A percentile compares a stretch with the other conserved stretches of the same genome.
These are phyloP conservation scores for Phytophthora rubi DNA, from an alignment of 352 stramenopile species.

Conservation along the genomic window DNA sequence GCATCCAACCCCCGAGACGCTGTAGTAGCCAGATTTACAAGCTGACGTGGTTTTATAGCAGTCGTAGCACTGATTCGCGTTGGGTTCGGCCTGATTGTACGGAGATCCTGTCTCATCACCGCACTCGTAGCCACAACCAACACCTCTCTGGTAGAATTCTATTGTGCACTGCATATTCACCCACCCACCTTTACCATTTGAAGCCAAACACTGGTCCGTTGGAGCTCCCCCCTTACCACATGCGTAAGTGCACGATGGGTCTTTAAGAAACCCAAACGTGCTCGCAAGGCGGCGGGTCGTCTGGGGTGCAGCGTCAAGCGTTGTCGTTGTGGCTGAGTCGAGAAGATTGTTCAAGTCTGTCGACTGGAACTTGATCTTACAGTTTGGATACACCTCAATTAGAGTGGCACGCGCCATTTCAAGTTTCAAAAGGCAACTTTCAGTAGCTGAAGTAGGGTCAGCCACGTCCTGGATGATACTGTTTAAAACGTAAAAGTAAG, in stretches of 20 bases:
- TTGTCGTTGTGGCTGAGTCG: not conserved
- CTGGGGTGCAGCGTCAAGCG: too few species aligned
- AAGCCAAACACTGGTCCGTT: not conserved
- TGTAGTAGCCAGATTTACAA: not conserved
- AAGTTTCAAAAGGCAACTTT: not conserved
- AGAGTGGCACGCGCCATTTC: constrained; percentile 1
- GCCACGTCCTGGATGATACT: not conserved
- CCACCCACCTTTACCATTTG: not conserved
- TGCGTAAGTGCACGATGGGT: not conserved
- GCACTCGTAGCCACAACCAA: not conserved
- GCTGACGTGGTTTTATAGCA: not conserved
- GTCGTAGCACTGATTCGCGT: constrained; percentile 2
- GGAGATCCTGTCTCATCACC: not conserved
- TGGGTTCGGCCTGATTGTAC: not conserved
- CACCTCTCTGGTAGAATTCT: not conserved
- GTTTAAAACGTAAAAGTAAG: constrained; percentile 2
- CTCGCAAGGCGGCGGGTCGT: not conserved
- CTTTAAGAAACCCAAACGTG: constrained; percentile 1
- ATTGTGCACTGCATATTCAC: not conserved
- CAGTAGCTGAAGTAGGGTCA: not conserved
- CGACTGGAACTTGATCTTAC: constrained; percentile 11
- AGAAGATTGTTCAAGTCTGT: constrained; percentile 6
- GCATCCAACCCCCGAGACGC: not conserved
- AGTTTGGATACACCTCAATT: constrained; percentile 6
- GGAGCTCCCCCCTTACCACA: not conserved